Percentiles rank a stretch among this genome's conserved stretches.
phyloP scores from a whole-genome alignment of 192 early-diverging fungal species.

The Backusella macrospora region DNA sequence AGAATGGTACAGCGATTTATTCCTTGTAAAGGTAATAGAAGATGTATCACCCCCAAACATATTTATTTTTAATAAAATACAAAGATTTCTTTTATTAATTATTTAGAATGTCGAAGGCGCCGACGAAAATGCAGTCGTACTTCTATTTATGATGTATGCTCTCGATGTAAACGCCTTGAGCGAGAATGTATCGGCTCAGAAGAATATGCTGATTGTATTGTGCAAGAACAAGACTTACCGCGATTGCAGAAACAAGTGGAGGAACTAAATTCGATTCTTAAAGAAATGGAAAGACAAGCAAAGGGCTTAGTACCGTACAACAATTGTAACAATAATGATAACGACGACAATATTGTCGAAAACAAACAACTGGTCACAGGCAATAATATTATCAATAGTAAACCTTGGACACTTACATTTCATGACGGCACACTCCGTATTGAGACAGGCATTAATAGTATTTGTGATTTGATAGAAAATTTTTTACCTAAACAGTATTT shows the following conservation, averaged over 20 bases:
- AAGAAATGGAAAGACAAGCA: not conserved
- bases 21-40: not conserved
- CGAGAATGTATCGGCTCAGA: not conserved
- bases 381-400: not conserved
- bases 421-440: not conserved
- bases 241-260: not conserved
- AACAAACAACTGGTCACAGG: not conserved
- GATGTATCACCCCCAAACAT: not conserved
- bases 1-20: not conserved
- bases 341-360: too few species aligned
- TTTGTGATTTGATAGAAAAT: not conserved
- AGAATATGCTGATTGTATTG: too few species aligned
- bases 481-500: not conserved
- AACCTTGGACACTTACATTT: not conserved
- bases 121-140: not conserved
- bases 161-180: not conserved
- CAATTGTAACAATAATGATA: not conserved
- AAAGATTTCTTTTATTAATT: not conserved
- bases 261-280: not conserved
- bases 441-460: not conserved
- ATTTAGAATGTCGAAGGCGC: not conserved
- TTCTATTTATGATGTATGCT: not conserved
- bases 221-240: not conserved
- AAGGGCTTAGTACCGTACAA: not conserved
- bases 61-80: constrained; percentile 1